Evolutionary conservation across 768 basidiomycete genomes (phyloP).

Genomic region (Termitomyces sp.): DNA sequence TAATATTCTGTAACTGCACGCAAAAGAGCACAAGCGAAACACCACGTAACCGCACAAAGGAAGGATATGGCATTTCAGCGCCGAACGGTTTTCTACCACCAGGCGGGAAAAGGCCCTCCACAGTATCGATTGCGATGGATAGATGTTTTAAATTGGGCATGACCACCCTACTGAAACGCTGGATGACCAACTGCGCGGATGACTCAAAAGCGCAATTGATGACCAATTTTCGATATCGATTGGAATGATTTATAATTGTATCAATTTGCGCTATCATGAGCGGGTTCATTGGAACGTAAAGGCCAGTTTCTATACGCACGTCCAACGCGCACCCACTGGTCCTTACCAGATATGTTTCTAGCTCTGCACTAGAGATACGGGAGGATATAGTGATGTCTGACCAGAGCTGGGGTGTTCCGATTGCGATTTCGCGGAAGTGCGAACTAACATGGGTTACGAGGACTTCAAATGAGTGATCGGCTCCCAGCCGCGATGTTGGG

Average conservation of each 20-base stretch:
- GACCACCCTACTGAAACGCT: conserved; percentile 19
- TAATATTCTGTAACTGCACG: conserved; percentile 30
- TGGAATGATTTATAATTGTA: conserved; percentile 23
- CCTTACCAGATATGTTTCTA: conserved; percentile 26
- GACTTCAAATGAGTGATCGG: conserved; percentile 27
- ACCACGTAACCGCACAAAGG: conserved; percentile 38
- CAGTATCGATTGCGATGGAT: conserved; percentile 29
- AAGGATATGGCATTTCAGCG: conserved; percentile 22
- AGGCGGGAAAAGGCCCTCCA: conserved; percentile 16
- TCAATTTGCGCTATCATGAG: conserved; percentile 20
- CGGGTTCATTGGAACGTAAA: conserved; percentile 1
- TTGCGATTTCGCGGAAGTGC: conserved; percentile 31
- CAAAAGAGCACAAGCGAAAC: conserved; percentile 34
- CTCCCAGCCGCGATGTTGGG: background rate
- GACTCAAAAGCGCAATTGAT: conserved; percentile 23
- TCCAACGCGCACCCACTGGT: conserved; percentile 26
- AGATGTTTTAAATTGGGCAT: conserved; percentile 32
- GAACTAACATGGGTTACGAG: conserved; percentile 32
- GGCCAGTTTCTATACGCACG: conserved; percentile 22
- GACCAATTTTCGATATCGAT: conserved; percentile 30
- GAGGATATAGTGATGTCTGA: conserved; percentile 24
- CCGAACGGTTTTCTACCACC: conserved; percentile 21
- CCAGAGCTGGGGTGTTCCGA: conserved; percentile 36
- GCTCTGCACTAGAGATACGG: conserved; percentile 11
- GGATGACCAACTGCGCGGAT: conserved; percentile 20